Percentiles rank a stretch among this genome's conserved stretches.
Evolutionary conservation across 2,329 filamentous ascomycete species (phyloP).

Genomic region (Paecilomyces dactylethromorphus): DNA sequence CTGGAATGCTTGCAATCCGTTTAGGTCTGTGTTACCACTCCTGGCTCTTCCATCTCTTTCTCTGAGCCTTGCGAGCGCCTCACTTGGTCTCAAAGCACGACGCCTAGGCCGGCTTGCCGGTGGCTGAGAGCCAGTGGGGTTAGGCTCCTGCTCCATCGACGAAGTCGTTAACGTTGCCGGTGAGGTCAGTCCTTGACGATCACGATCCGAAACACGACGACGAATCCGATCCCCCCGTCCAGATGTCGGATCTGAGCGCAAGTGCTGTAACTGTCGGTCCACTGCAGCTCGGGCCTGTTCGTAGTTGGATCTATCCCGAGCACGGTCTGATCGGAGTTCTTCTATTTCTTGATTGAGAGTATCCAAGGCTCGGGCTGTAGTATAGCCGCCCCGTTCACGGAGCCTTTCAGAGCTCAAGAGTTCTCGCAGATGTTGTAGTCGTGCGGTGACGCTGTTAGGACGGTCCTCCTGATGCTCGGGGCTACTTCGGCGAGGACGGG

Average conservation of each 20-base stretch:
- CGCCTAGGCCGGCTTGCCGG: slow-evolving; percentile 13
- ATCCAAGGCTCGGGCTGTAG: slow-evolving; percentile 28
- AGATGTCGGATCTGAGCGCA: slow-evolving; percentile 9
- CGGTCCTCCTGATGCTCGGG: slow-evolving; percentile 16
- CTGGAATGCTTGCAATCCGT: slow-evolving; percentile 5
- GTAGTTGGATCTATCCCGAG: slow-evolving; percentile 16
- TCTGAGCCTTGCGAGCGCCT: slow-evolving; percentile 12
- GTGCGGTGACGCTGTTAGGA: slow-evolving; percentile 15
- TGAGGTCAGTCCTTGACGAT: slow-evolving; percentile 7
- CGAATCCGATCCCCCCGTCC: slow-evolving; percentile 9
- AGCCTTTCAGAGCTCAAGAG: slow-evolving; percentile 29
- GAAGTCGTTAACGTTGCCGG: slow-evolving; percentile 8
- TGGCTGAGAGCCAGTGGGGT: slow-evolving; percentile 8
- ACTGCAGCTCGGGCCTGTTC: slow-evolving; percentile 19
- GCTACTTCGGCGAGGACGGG: slow-evolving; percentile 17
- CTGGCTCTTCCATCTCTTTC: slow-evolving; percentile 4
- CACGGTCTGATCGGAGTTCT: slow-evolving; percentile 20
- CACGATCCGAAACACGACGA: slow-evolving; percentile 8
- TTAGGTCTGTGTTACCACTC: slow-evolving; percentile 6
- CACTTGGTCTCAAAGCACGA: slow-evolving; percentile 18
- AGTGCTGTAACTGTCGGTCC: slow-evolving; percentile 18
- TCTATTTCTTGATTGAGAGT: slow-evolving; percentile 34
- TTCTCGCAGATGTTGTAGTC: slow-evolving; percentile 31
- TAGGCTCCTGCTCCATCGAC: slow-evolving; percentile 12
- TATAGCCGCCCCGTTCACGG: slow-evolving; percentile 19